Evolutionary conservation across 148 eudicot genomes (phyloP), one percentile per base, ranked within the genome.

Genomic region (Rhododendron griersonianum): DNA sequence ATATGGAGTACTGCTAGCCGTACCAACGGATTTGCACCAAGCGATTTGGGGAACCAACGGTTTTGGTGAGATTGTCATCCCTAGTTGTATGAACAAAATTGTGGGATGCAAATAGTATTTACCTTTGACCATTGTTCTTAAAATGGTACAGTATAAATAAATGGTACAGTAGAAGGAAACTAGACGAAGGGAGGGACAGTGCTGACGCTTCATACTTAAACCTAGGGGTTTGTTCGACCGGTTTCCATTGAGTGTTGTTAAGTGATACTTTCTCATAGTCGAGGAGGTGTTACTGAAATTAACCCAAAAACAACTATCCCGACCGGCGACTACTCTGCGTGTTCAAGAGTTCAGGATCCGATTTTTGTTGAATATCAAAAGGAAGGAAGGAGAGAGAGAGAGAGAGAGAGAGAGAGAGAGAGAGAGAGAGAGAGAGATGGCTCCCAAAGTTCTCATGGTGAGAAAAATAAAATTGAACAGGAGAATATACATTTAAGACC

Each of bases 391-490:
- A 93, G 71, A n/a, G 71, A n/a, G 71, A n/a, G 73, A 65, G 73
- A 21, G 45, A 84, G 81, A 93, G 71, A n/a, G 71, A n/a, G 71
- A n/a, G 73, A 65, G 73, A 10, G 48, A 83, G 81, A 91, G 73
- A 65, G 73, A 11, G 73, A 65, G 73, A 65, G 73, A 67, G 74
- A 67, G 74, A 67, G 48, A 84, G 81, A 93, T 94, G 97, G 95
- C 93, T 89, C 93, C 92, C n/a, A 92, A 90, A 90, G 95, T 94
- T 81, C 91, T 94, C 39, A 94, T 94, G 97, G 97, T 93, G 63
- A 87, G 87, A 53, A 16, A 23, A 11, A 2, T 9, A 18, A 33
- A 35, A 61, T 19, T 11, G 11, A 18, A 33, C 16, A 78, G 41
- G 53, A 80, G 41, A 50, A 57, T 19, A 57, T 19, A 5, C 35